Percentiles rank a stretch among this genome's conserved stretches.
Conservation (phyloP, 75 land plant genomes). For the Selaginella tamariscina region DNA sequence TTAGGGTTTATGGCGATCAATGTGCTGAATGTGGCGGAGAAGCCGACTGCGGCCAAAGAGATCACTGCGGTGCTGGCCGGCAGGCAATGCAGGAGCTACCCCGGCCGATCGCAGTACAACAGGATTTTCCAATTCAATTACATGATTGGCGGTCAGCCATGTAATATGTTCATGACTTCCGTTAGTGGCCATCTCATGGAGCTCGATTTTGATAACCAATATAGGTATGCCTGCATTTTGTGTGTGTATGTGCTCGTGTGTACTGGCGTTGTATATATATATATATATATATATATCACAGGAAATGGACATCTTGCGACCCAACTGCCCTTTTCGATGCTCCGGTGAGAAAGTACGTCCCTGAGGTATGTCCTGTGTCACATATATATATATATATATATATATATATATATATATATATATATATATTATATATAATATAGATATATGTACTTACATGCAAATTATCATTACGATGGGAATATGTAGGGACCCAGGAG, state of each 20-base stretch:
- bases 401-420: neutral
- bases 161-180: conserved; percentile 71
- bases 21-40: conserved; percentile 93
- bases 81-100: conserved; percentile 31
- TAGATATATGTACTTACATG: neutral
- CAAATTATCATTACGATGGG: conserved; percentile 44
- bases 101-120: conserved; percentile 78
- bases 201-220: conserved; percentile 80
- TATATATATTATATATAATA: neutral
- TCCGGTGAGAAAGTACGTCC: conserved; percentile 67
- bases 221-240: no score
- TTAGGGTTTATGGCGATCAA: conserved; percentile 19
- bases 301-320: conserved; percentile 87
- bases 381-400: no score
- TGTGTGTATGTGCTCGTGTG: no score
- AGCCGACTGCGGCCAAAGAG: conserved; percentile 90
- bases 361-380: conserved; percentile 64
- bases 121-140: conserved; percentile 73
- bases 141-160: conserved; percentile 38
- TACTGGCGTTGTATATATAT: no score
- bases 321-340: conserved; percentile 67
- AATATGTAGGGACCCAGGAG: conserved; percentile 59
- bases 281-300: no score
- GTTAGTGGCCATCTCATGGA: conserved; percentile 97
- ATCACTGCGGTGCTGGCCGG: conserved; percentile 65